Evolutionary conservation across 345 rosid species (phyloP).

Genomic region (Hibiscus syriacus): DNA sequence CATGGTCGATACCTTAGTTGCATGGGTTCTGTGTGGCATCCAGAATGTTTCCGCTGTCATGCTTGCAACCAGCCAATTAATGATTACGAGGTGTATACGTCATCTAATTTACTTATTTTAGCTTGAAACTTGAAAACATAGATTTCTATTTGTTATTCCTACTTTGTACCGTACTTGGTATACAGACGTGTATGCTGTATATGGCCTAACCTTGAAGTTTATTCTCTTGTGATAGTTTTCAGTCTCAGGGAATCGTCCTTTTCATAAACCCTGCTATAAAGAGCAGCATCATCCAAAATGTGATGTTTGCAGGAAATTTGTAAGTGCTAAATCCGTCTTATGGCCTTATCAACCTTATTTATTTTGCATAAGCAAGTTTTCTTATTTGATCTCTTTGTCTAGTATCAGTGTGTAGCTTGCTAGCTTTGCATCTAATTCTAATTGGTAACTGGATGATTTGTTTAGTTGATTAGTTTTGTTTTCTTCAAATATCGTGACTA

Average conservation of each 20-base stretch:
- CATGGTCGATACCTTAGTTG: constrained; percentile 68
- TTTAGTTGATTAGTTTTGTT: too few species aligned
- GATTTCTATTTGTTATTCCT: constrained; percentile 9
- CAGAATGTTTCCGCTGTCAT: constrained; percentile 70
- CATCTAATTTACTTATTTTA: background rate
- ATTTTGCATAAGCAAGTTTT: background rate
- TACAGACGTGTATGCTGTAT: background rate
- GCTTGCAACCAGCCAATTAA: constrained; percentile 65
- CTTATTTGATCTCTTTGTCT: background rate
- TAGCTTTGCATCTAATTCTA: background rate
- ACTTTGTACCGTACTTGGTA: background rate
- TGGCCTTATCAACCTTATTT: background rate
- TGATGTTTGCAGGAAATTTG: constrained; percentile 79
- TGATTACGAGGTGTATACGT: constrained; percentile 58
- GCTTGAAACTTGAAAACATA: constrained; percentile 5
- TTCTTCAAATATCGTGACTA: background rate
- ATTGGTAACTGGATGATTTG: background rate
- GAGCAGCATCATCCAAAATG: constrained; percentile 82
- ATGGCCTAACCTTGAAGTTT: constrained; percentile 16
- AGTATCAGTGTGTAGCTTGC: background rate
- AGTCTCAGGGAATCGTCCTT: constrained; percentile 60
- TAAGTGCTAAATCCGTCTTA: constrained; percentile 35
- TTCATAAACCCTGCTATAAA: constrained; percentile 81
- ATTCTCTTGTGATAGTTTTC: constrained; percentile 41
- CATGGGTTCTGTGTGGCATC: constrained; percentile 80